Evolutionary conservation across 305 asterid species (phyloP), one percentile per base, ranked within the genome.

Genomic region (Petunia hybrid): DNA sequence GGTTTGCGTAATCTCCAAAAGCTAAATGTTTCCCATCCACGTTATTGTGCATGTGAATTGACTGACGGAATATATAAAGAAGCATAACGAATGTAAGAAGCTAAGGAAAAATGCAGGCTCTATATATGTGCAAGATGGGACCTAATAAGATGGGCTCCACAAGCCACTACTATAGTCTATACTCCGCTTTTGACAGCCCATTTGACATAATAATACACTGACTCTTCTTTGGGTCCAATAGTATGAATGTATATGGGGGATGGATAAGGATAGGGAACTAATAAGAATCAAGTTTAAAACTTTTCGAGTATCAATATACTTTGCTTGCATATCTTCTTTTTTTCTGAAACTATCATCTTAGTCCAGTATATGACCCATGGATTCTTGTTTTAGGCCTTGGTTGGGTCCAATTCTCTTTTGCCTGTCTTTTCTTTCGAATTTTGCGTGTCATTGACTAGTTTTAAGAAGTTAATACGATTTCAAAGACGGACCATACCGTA

Each of bases 41-140:
- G 78, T 51, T 73, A 9, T 51, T 36, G 78, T 73, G 78, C 78
- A 73, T 73, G 78, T 73, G 78, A 36, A 9, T 73, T 73, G 78
- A 73, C 36, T 51, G 64, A 51, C 6, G 40, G 78, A 73, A 35
- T 73, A 51, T 73, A 51, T 36, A 51, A 73, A 35, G 36, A 73
- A 51, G 63, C 64, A 51, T 35, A 53, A 35, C 63, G 78, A 73
- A 51, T 73, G 78, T 73, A 42, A 8, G 35, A 51, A 36, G 36
- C 31, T 22, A 22, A 22, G 41, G 62, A 73, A 51, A 73, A 69
- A 48, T 73, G 78, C 51, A 51, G 78, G 62, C 62, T 12, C 45
- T 73, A 48, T 13, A 3, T 55, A 55, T 48, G 8, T 36, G 10
- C 48, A 73, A 73, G 31, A 51, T 51, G 78, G 78, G 78, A 51